phyloP scores from a whole-genome alignment of 371 early-diverging fungal species.

The Mortierella sp. region DNA sequence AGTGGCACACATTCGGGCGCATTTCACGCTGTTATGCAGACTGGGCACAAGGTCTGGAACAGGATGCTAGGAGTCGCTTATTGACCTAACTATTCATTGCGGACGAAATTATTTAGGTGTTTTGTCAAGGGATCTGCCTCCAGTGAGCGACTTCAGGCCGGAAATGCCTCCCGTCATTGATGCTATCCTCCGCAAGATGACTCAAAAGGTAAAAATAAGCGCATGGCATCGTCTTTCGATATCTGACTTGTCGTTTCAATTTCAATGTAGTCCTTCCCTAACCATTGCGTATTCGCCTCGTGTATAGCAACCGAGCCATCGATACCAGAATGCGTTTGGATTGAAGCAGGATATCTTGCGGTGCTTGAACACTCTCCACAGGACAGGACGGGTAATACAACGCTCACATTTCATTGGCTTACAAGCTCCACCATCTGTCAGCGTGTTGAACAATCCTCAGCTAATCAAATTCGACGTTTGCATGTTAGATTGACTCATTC shows the following conservation, averaged over 20 bases:
- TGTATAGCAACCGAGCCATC: conserved; percentile 68
- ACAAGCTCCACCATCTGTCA: too few species aligned
- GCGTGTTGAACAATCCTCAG: too few species aligned
- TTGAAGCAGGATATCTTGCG: conserved; percentile 68
- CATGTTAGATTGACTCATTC: conserved; percentile 57
- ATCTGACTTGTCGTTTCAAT: neutral
- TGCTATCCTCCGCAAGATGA: conserved; percentile 68
- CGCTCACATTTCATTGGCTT: neutral
- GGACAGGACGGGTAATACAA: conserved; percentile 29
- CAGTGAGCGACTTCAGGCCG: conserved; percentile 60
- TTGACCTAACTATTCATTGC: neutral
- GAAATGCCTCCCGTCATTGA: conserved; percentile 66
- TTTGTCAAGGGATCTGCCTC: conserved; percentile 63
- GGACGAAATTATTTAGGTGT: conserved; percentile 47
- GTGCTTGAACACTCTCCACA: conserved; percentile 59
- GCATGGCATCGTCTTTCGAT: neutral
- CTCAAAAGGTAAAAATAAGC: conserved; percentile 62
- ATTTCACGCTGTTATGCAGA: too few species aligned
- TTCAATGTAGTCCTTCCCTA: neutral
- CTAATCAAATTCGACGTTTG: neutral
- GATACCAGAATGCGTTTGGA: conserved; percentile 71
- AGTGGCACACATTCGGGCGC: too few species aligned
- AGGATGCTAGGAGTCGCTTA: neutral
- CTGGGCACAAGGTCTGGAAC: neutral
- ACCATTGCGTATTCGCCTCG: neutral